Percentiles rank a stretch among this genome's conserved stretches.
Evolutionary conservation across 371 early-diverging fungal genomes (phyloP).

Genomic region (Umbelopsis sp.): DNA sequence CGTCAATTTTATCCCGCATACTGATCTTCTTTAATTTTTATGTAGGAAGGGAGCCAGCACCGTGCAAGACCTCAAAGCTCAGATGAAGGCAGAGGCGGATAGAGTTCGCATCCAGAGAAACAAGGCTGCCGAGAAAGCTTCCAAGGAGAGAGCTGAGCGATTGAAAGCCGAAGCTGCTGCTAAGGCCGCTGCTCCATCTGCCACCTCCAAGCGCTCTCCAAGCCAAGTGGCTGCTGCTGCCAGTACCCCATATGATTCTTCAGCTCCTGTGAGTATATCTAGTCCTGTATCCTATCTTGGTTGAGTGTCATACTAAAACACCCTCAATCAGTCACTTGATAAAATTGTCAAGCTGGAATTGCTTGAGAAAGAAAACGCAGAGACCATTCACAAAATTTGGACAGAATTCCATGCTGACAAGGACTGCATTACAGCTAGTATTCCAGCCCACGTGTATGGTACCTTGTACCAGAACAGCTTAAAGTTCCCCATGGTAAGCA

Average conservation of each 20-base stretch:
- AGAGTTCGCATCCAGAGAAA: conserved; percentile 22
- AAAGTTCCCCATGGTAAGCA: conserved; percentile 73
- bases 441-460: conserved; percentile 75
- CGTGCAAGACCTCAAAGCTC: conserved; percentile 56
- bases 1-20: neutral
- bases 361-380: conserved; percentile 63
- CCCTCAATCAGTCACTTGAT: conserved; percentile 60
- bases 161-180: neutral
- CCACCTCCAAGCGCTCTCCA: neutral
- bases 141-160: conserved; percentile 24
- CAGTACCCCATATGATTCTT: conserved; percentile 43
- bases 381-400: conserved; percentile 82
- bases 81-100: conserved; percentile 40
- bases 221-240: conserved; percentile 32
- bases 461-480: conserved; percentile 64
- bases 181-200: neutral
- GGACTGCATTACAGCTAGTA: conserved; percentile 75
- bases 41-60: conserved; percentile 24
- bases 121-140: conserved; percentile 31
- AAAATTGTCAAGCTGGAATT: conserved; percentile 80
- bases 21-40: neutral
- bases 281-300: neutral
- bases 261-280: conserved; percentile 43
- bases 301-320: neutral
- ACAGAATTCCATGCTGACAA: conserved; percentile 75